These are phyloP conservation scores for Gossypium ekmanianum DNA, from an alignment of 345 rosid genomes.

Conservation along the genomic window DNA sequence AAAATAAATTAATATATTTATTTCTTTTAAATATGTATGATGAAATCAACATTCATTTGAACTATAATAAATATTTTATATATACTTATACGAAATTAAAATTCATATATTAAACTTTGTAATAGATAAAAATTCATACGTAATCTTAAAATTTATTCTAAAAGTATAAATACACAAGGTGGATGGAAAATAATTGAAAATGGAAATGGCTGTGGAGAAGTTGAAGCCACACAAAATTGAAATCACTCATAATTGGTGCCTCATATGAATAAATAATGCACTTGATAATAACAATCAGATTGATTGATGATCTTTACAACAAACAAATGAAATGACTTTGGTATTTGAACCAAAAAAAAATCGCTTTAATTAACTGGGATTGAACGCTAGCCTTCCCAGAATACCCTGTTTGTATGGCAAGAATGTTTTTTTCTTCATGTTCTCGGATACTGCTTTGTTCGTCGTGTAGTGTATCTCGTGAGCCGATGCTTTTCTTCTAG, in stretches of 20 bases:
- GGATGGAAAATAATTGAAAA: too few relatives aligned
- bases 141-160: too few relatives aligned
- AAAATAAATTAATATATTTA: too few relatives aligned
- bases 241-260: not conserved
- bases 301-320: not conserved
- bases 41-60: too few relatives aligned
- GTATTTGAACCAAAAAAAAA: too few relatives aligned
- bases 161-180: too few relatives aligned
- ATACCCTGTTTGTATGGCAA: conserved; percentile 86
- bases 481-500: conserved; percentile 53
- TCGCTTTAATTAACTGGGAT: conserved; percentile 16
- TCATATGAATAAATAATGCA: not conserved
- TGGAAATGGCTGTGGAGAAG: not conserved
- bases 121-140: too few relatives aligned
- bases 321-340: not conserved
- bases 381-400: conserved; percentile 70
- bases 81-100: too few relatives aligned
- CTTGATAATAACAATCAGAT: not conserved
- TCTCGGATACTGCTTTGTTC: conserved; percentile 70
- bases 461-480: conserved; percentile 79
- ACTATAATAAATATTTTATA: too few relatives aligned
- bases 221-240: not conserved
- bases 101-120: too few relatives aligned
- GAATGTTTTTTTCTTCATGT: conserved; percentile 79
- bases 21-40: too few relatives aligned